Percentiles rank a stretch among this genome's conserved stretches.
Conservation (phyloP, 495 filamentous ascomycete species). For the Letharia lupina region DNA sequence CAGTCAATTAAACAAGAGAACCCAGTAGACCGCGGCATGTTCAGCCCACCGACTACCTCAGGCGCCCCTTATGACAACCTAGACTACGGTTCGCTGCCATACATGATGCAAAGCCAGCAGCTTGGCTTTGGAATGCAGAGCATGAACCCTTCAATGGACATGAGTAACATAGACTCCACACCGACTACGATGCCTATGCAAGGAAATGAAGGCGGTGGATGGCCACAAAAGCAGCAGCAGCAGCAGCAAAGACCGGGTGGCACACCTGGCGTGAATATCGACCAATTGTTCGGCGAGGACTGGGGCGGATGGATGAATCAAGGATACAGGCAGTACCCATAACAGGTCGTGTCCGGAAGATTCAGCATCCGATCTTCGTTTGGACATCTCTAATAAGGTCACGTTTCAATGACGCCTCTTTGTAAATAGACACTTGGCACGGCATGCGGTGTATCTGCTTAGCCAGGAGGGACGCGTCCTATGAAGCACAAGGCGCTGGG, state of each 20-base stretch:
- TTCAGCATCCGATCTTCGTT: neutral
- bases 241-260: slow-evolving; percentile 10
- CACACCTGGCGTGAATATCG: slow-evolving; percentile 17
- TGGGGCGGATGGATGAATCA: slow-evolving; percentile 27
- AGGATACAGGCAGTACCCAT: slow-evolving; percentile 15
- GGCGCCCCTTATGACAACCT: slow-evolving; percentile 8
- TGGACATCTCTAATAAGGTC: neutral
- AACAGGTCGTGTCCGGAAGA: neutral
- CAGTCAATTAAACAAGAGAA: slow-evolving; percentile 27
- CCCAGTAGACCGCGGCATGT: slow-evolving; percentile 4
- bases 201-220: slow-evolving; percentile 1
- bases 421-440: slow-evolving; percentile 4
- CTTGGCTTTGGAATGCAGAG: slow-evolving; percentile 15
- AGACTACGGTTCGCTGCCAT: slow-evolving; percentile 5
- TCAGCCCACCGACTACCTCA: slow-evolving; percentile 7
- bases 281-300: slow-evolving; percentile 26
- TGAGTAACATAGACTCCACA: slow-evolving; percentile 8
- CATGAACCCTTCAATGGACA: slow-evolving; percentile 10
- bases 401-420: neutral
- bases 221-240: slow-evolving; percentile 15
- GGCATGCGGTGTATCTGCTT: neutral
- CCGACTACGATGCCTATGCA: slow-evolving; percentile 10
- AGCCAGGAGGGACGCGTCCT: slow-evolving; percentile 11
- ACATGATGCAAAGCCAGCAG: slow-evolving; percentile 13
- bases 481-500: neutral